phyloP scores from a whole-genome alignment of 805 yeast species.

The Ogataea kodamae region DNA sequence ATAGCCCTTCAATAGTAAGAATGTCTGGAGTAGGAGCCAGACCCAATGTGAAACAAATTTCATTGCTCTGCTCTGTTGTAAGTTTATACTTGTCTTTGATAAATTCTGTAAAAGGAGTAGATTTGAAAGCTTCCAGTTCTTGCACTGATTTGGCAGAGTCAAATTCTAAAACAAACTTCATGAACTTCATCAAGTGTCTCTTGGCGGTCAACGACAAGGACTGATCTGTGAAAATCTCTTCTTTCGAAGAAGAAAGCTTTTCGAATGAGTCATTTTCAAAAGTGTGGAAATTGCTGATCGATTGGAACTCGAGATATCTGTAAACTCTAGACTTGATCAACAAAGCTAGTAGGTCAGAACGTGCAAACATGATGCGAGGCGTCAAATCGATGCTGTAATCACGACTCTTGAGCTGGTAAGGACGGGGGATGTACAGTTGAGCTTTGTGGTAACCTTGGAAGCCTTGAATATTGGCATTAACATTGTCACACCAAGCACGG shows the following conservation, averaged over 20 bases:
- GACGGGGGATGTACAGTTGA: slow-evolving; percentile 71
- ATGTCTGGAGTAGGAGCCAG: slow-evolving; percentile 60
- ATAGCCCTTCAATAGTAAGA: slow-evolving; percentile 69
- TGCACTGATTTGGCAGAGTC: slow-evolving; percentile 45
- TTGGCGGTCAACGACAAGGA: slow-evolving; percentile 70
- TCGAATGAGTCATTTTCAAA: slow-evolving; percentile 89
- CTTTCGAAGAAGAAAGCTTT: slow-evolving; percentile 80
- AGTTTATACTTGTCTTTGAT: slow-evolving; percentile 64
- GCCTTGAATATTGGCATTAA: slow-evolving; percentile 44
- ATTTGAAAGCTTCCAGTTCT: slow-evolving; percentile 50
- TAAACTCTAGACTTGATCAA: slow-evolving; percentile 83
- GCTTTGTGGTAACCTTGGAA: slow-evolving; percentile 52
- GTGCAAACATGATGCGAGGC: slow-evolving; percentile 85
- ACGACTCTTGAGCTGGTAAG: slow-evolving; percentile 52
- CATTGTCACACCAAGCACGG: slow-evolving; percentile 74
- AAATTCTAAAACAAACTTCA: slow-evolving; percentile 79
- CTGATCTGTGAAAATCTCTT: slow-evolving; percentile 91
- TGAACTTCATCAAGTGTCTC: slow-evolving; percentile 83
- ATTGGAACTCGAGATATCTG: slow-evolving; percentile 88
- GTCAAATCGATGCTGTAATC: slow-evolving; percentile 86
- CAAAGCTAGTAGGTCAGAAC: slow-evolving; percentile 78
- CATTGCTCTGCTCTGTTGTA: slow-evolving; percentile 71
- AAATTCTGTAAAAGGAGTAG: slow-evolving; percentile 56
- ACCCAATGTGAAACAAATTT: slow-evolving; percentile 83
- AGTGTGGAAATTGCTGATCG: slow-evolving; percentile 86